phyloP scores from a whole-genome alignment of 108 stramenopile species.

The Cyclotella baltica region DNA sequence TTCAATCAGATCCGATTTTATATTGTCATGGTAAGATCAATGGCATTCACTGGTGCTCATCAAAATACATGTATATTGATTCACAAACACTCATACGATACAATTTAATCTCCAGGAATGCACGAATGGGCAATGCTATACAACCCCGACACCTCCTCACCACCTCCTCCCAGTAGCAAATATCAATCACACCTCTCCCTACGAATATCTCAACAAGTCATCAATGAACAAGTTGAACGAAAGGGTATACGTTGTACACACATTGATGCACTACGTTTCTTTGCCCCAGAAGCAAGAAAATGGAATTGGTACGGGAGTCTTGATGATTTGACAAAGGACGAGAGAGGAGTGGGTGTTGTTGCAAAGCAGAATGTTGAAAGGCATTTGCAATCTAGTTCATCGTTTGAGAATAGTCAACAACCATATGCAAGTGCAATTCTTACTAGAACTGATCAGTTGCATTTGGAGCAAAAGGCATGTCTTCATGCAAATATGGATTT shows the following conservation, averaged over 20 bases:
- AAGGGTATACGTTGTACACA: slow-evolving; percentile 91
- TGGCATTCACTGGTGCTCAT: neutral
- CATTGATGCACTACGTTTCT: slow-evolving; percentile 94
- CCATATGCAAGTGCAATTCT: slow-evolving; percentile 24
- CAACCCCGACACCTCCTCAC: slow-evolving; percentile 60
- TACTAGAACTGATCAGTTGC: slow-evolving; percentile 65
- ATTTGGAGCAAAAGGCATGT: slow-evolving; percentile 82
- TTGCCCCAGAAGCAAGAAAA: slow-evolving; percentile 85
- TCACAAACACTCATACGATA: neutral
- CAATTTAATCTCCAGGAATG: slow-evolving; percentile 28
- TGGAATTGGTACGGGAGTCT: slow-evolving; percentile 70
- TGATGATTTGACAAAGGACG: slow-evolving; percentile 4
- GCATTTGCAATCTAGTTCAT: neutral
- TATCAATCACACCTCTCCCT: slow-evolving; percentile 86
- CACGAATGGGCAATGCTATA: slow-evolving; percentile 99
- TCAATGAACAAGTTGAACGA: slow-evolving; percentile 88
- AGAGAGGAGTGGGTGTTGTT: neutral
- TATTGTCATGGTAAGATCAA: slow-evolving; percentile 80
- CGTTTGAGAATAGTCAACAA: neutral
- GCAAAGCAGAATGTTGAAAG: slow-evolving; percentile 6
- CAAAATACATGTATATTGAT: neutral
- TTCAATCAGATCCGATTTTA: slow-evolving; percentile 76
- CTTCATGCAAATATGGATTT: slow-evolving; percentile 97
- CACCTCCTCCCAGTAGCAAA: slow-evolving; percentile 63
- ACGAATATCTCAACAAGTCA: slow-evolving; percentile 72